phyloP scores from a whole-genome alignment of 2,329 filamentous ascomycete genomes.

The Colletotrichum sp. region DNA sequence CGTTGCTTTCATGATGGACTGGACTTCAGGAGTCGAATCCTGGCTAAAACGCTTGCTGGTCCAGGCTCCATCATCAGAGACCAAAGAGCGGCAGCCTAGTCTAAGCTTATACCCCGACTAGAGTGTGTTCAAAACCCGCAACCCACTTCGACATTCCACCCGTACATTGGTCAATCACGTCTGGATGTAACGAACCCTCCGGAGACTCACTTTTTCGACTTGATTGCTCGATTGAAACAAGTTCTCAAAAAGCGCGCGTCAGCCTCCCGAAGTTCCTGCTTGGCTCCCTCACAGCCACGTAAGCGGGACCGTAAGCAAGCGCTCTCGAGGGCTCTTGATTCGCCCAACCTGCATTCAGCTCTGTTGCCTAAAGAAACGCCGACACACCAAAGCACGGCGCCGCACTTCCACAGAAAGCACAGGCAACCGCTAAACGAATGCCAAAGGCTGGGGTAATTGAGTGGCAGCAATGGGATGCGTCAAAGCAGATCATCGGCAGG shows the following conservation, averaged over 20 bases:
- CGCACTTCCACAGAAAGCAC: not conserved
- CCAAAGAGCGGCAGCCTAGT: not conserved
- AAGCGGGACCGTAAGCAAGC: constrained; percentile 16
- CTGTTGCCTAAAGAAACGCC: constrained; percentile 9
- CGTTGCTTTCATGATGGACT: not conserved
- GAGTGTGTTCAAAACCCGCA: not conserved
- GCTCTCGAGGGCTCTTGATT: not conserved
- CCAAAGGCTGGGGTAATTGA: not conserved
- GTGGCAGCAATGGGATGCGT: not conserved
- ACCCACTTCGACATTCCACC: not conserved
- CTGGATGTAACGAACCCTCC: not conserved
- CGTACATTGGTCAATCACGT: not conserved
- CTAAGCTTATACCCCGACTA: not conserved
- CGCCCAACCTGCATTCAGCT: not conserved
- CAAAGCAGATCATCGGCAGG: not conserved
- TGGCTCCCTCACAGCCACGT: constrained; percentile 14
- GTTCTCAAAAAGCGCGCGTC: not conserved
- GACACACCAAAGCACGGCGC: not conserved
- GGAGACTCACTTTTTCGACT: not conserved
- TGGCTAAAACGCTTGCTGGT: not conserved
- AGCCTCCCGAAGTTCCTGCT: not conserved
- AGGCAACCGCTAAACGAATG: not conserved
- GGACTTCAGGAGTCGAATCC: not conserved
- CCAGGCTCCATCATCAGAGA: not conserved
- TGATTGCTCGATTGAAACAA: not conserved